These are phyloP conservation scores for Amoeboaphelidium protococcarum DNA, from an alignment of 371 early-diverging fungal genomes.

Conservation along the genomic window DNA sequence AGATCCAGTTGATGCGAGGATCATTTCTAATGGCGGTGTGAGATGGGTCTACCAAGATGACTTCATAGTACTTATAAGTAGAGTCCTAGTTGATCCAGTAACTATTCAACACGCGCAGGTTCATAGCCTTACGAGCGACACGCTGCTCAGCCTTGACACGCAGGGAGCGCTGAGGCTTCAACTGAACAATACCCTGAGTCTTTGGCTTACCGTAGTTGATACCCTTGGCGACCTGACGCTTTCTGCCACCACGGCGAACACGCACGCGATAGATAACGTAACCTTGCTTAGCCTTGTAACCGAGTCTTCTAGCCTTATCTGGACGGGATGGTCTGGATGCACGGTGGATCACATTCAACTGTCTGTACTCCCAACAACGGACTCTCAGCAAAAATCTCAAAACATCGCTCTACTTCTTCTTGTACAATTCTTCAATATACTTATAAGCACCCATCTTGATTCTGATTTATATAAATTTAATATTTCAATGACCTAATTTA, in stretches of 20 bases:
- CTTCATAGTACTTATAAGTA: conserved; percentile 95
- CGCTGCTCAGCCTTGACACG: conserved; percentile 87
- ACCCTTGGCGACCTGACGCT: conserved; percentile 88
- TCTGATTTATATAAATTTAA: too few species aligned
- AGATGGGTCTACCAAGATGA: conserved; percentile 88
- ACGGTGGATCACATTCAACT: conserved; percentile 86
- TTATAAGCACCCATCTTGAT: conserved; percentile 37
- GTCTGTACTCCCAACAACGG: conserved; percentile 96
- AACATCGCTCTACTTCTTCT: conserved; percentile 97
- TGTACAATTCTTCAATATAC: conserved; percentile 90
- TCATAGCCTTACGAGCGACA: conserved; percentile 79
- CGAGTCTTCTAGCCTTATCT: conserved; percentile 95
- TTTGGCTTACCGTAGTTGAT: conserved; percentile 93
- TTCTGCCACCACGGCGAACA: conserved; percentile 94
- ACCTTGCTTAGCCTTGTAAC: conserved; percentile 98
- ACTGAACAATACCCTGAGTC: conserved; percentile 87
- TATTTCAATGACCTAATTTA: too few species aligned
- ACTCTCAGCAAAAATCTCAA: conserved; percentile 94
- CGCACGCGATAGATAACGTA: conserved; percentile 91
- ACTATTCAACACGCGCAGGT: conserved; percentile 88
- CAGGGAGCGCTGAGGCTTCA: conserved; percentile 81
- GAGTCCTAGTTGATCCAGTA: conserved; percentile 98
- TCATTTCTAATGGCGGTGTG: conserved; percentile 95
- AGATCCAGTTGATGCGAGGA: conserved; percentile 96
- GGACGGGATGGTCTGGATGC: conserved; percentile 93